Conservation (phyloP, 352 stramenopile species). For the Peronospora tabacina region DNA sequence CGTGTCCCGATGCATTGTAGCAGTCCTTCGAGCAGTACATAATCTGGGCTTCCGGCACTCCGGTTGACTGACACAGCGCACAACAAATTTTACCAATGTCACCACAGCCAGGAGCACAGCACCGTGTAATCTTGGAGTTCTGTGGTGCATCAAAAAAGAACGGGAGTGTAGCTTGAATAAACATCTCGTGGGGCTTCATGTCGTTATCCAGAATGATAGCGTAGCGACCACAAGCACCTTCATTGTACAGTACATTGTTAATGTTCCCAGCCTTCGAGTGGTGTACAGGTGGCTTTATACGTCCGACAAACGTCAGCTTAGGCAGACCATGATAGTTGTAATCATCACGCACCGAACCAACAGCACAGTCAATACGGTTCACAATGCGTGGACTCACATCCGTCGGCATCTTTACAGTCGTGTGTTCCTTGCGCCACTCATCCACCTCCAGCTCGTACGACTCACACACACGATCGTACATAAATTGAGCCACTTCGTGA, state of each 20-base stretch:
- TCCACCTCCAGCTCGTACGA: constrained; percentile 62
- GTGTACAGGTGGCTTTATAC: constrained; percentile 63
- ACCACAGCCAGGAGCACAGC: constrained; percentile 47
- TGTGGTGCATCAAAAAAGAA: constrained; percentile 66
- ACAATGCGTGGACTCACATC: constrained; percentile 40
- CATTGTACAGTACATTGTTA: constrained; percentile 80
- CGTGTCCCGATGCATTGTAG: constrained; percentile 61
- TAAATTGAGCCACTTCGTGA: constrained; percentile 66
- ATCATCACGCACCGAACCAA: constrained; percentile 61
- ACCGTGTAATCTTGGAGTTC: constrained; percentile 61
- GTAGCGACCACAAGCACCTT: constrained; percentile 58
- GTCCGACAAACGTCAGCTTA: constrained; percentile 54
- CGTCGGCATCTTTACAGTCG: constrained; percentile 58
- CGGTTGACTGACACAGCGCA: constrained; percentile 51
- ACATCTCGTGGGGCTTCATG: constrained; percentile 78
- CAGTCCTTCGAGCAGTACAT: constrained; percentile 79
- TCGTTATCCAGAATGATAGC: constrained; percentile 55
- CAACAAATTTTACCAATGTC: constrained; percentile 75
- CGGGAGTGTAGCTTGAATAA: constrained; percentile 55
- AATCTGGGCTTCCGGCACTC: constrained; percentile 54
- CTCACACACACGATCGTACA: constrained; percentile 66
- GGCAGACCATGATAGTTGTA: constrained; percentile 57
- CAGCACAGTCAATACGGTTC: constrained; percentile 42
- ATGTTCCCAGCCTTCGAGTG: constrained; percentile 77
- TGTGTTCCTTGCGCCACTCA: constrained; percentile 67